Percentiles rank a stretch among this genome's conserved stretches.
phyloP scores from a whole-genome alignment of 805 yeast genomes.

The Candida boidinii region DNA sequence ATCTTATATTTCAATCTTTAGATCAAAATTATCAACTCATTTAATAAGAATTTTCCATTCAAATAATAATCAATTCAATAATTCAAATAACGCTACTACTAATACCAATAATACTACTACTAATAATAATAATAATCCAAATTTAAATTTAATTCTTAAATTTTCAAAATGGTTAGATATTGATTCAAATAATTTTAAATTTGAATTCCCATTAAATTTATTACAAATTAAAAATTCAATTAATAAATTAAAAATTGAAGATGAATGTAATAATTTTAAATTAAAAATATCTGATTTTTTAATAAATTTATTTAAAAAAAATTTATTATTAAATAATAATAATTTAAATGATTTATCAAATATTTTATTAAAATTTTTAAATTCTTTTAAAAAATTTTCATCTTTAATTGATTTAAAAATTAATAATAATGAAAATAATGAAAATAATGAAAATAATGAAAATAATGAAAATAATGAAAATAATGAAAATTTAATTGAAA shows the following conservation, averaged over 20 bases:
- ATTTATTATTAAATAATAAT: slow-evolving; percentile 4
- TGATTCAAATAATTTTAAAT: slow-evolving; percentile 7
- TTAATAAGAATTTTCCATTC: slow-evolving; percentile 15
- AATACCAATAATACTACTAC: too few species aligned
- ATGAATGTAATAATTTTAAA: slow-evolving; percentile 13
- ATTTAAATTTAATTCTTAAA: slow-evolving; percentile 16
- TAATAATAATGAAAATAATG: slow-evolving; percentile 1
- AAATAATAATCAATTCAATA: slow-evolving; percentile 4
- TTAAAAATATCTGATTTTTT: slow-evolving; percentile 10
- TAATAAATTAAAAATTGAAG: slow-evolving; percentile 4
- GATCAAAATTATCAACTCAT: slow-evolving; percentile 14
- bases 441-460: slow-evolving; percentile 9
- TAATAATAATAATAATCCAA: slow-evolving; percentile 4
- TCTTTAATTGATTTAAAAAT: slow-evolving; percentile 17
- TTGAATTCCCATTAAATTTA: slow-evolving; percentile 13
- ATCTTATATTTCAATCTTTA: slow-evolving; percentile 14
- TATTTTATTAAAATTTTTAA: slow-evolving; percentile 12
- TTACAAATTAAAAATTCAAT: slow-evolving; percentile 8
- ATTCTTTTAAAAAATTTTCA: slow-evolving; percentile 21
- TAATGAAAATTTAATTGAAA: slow-evolving; percentile 7
- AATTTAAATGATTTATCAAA: slow-evolving; percentile 12
- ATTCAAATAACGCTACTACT: slow-evolving; percentile 19
- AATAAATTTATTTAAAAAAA: slow-evolving; percentile 2
- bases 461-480: slow-evolving; percentile 2
- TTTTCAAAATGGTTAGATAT: slow-evolving; percentile 22